These are phyloP conservation scores for Podila minutissima DNA, from an alignment of 192 early-diverging fungal species.

Conservation along the genomic window DNA sequence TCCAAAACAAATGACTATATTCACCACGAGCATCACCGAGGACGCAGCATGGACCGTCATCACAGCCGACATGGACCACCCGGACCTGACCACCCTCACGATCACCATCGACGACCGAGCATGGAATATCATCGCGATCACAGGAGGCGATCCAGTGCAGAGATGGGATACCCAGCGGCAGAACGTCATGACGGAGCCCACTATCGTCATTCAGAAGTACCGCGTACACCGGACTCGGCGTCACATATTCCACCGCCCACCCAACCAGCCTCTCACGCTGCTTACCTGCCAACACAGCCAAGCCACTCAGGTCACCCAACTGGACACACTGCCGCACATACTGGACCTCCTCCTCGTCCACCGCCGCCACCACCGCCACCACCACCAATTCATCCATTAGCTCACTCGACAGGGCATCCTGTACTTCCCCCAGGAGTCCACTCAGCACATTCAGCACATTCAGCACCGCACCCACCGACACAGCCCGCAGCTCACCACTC, in stretches of 20 bases:
- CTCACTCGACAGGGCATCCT: background rate
- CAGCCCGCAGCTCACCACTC: too few species aligned
- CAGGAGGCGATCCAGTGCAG: background rate
- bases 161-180: slow-evolving; percentile 1
- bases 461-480: too few species aligned
- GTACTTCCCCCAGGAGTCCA: background rate
- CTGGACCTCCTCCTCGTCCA: too few species aligned
- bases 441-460: background rate
- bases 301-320: background rate
- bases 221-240: background rate
- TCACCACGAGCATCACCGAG: slow-evolving; percentile 19
- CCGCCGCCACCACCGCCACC: background rate
- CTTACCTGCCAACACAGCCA: background rate
- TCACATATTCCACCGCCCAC: slow-evolving; percentile 10
- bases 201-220: background rate
- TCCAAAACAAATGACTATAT: slow-evolving; percentile 21
- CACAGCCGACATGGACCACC: background rate
- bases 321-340: background rate
- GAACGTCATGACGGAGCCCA: slow-evolving; percentile 10
- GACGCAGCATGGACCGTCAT: slow-evolving; percentile 6
- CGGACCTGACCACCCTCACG: background rate
- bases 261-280: background rate
- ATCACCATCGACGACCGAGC: background rate
- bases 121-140: slow-evolving; percentile 14
- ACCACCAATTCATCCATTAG: slow-evolving; percentile 1